These are phyloP conservation scores for Phytophthora brassicae DNA, from an alignment of 352 stramenopile genomes.

Conservation along the genomic window DNA sequence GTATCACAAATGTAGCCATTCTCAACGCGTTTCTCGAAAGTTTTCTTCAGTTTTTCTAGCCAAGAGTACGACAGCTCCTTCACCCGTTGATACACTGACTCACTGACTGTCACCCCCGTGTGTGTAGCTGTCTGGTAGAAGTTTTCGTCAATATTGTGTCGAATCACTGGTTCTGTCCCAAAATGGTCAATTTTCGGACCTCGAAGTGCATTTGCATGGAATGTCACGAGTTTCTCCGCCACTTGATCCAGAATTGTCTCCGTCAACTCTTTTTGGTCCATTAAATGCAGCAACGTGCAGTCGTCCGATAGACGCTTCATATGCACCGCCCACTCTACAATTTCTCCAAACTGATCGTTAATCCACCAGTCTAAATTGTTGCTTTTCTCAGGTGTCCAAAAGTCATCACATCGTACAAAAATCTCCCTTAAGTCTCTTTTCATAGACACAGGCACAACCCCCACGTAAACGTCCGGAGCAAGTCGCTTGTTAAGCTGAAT, in stretches of 20 bases:
- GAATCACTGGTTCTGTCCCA: constrained; percentile 50
- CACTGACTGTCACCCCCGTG: constrained; percentile 46
- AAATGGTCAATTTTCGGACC: constrained; percentile 62
- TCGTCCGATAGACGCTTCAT: constrained; percentile 68
- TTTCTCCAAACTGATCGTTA: constrained; percentile 67
- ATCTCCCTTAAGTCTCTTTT: constrained; percentile 50
- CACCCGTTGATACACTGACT: constrained; percentile 50
- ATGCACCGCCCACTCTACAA: constrained; percentile 77
- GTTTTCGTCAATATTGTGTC: constrained; percentile 73
- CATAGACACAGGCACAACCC: constrained; percentile 72
- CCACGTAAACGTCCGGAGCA: constrained; percentile 63
- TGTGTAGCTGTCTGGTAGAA: constrained; percentile 61
- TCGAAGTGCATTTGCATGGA: constrained; percentile 57
- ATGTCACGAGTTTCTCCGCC: constrained; percentile 48
- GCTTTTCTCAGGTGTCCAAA: constrained; percentile 70
- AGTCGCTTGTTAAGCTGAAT: constrained; percentile 75
- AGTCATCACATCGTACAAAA: constrained; percentile 60
- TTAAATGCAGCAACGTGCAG: constrained; percentile 42
- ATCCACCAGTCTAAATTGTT: constrained; percentile 61
- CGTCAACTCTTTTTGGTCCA: constrained; percentile 40
- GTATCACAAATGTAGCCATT: constrained; percentile 67
- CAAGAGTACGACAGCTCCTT: constrained; percentile 53
- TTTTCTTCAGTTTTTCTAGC: constrained; percentile 42
- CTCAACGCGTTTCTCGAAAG: constrained; percentile 48
- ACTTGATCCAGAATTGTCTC: constrained; percentile 42